Conservation (phyloP, 2,329 filamentous ascomycete genomes). For the Aspergillus sp. region DNA sequence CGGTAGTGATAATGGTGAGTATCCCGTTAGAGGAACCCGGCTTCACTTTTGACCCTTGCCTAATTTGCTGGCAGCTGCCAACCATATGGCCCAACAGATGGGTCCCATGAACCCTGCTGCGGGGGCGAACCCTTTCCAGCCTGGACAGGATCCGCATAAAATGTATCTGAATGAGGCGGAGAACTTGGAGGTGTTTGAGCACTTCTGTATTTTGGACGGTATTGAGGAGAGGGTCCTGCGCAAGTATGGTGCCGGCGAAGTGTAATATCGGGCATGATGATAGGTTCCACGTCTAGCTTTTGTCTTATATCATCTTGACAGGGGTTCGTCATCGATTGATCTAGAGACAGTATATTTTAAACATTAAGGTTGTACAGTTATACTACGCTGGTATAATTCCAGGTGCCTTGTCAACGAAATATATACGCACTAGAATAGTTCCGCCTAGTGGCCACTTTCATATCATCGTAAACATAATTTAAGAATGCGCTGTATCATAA, state of each 20-base stretch:
- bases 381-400: background rate
- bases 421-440: background rate
- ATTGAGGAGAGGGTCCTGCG: conserved; percentile 82
- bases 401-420: background rate
- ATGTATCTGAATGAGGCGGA: conserved; percentile 90
- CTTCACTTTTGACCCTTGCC: background rate
- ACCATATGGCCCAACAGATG: conserved; percentile 87
- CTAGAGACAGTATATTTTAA: background rate
- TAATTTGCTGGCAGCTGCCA: conserved; percentile 67
- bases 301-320: background rate
- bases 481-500: conserved; percentile 1
- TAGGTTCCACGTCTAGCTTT: background rate
- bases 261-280: background rate
- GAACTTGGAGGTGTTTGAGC: conserved; percentile 92
- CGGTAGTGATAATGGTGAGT: conserved; percentile 90
- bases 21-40: background rate
- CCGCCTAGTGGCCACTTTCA: background rate
- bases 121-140: conserved; percentile 76
- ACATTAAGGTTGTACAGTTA: conserved; percentile 2
- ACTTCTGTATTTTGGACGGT: conserved; percentile 86
- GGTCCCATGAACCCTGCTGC: conserved; percentile 72
- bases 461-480: conserved; percentile 1
- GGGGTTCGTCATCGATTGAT: background rate
- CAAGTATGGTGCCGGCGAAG: conserved; percentile 36
- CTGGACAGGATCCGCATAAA: conserved; percentile 94